Base-by-base conservation (phyloP, 2,329 filamentous ascomycete genomes). In the Myrmaecium sp. region DNA sequence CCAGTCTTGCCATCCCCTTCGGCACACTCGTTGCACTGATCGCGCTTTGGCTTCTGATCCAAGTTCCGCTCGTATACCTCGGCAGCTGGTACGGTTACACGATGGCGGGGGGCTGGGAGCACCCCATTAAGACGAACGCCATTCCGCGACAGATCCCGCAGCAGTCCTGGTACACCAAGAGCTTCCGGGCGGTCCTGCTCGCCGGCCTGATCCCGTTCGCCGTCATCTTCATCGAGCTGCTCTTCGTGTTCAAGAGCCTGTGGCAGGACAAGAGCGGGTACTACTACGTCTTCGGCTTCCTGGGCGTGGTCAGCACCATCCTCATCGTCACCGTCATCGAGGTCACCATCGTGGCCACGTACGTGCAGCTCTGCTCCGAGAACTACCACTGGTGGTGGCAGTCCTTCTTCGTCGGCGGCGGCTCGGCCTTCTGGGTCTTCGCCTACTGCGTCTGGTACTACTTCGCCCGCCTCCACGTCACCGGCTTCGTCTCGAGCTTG, bases 351-450 rank as follows among this genome's bases (percentile, higher is more conserved):
- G 80, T 91, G 31, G 73, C 74, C 2, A 76, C 82, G 10, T 91
- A 92, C 51, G 66, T 79, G 25, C 76, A 81, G 53, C 67, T 92
- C 11, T 86, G 80, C 54, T 64, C 70, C 2, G 82, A 91, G 64
- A 83, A 91, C 50, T 76, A 89, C 52, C 68, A 81, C 47, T 92
- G 82, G 82, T 89, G 79, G 79, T 91, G 81, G 81, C 77, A 80
- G 48, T 81, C 76, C 27, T 89, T 92, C 56, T 54, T 80, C 25
- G 68, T 83, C 6, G 82, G 82, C 23, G 76, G 74, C 25, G 70
- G 74, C 38, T 81, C 74, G 38, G 69, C 76, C 5, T 50, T 81
- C 33, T 92, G 81, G 80, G 69, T 92, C 19, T 89, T 86, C 46
- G 47, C 69, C 19, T 91, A 89, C 55, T 80, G 77, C 47, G 58